Evolutionary conservation across 140 eudicot genomes (phyloP).

Genomic region (Anethum foeniculum): DNA sequence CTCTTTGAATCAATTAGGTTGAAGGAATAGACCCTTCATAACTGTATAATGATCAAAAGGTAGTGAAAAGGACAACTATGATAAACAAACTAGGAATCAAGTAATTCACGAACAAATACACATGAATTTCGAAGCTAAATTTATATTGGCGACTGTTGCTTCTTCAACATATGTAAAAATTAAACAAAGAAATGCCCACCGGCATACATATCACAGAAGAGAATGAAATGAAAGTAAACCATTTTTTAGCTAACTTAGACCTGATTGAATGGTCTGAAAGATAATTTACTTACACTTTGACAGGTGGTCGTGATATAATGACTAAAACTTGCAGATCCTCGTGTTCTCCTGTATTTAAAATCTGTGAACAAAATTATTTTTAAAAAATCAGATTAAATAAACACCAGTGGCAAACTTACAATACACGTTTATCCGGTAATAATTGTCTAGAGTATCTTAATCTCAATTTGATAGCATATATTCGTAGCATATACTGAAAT

Average conservation of each 20-base stretch:
- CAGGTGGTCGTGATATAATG: conserved; percentile 88
- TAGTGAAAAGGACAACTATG: background rate
- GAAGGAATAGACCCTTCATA: background rate
- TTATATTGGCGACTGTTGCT: background rate
- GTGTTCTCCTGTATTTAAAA: conserved; percentile 59
- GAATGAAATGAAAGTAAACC: background rate
- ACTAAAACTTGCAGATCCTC: conserved; percentile 87
- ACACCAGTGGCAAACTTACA: background rate
- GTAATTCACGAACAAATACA: background rate
- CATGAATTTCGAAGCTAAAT: background rate
- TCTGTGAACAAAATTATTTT: conserved; percentile 30
- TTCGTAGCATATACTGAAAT: too few relatives aligned
- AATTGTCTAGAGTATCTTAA: background rate
- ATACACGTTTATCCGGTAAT: background rate
- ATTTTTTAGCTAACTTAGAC: conserved; percentile 3
- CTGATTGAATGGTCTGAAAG: background rate
- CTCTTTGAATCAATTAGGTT: background rate
- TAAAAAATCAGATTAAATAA: background rate
- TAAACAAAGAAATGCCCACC: background rate
- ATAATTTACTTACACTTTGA: conserved; percentile 55
- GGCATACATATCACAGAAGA: background rate
- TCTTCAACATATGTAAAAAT: background rate
- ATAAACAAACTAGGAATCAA: background rate
- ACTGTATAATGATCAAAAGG: background rate
- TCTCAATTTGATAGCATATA: too few relatives aligned